Percentiles rank a stretch among this genome's conserved stretches.
Conservation (phyloP, 371 early-diverging fungal species). For the Actinomucor elegans region DNA sequence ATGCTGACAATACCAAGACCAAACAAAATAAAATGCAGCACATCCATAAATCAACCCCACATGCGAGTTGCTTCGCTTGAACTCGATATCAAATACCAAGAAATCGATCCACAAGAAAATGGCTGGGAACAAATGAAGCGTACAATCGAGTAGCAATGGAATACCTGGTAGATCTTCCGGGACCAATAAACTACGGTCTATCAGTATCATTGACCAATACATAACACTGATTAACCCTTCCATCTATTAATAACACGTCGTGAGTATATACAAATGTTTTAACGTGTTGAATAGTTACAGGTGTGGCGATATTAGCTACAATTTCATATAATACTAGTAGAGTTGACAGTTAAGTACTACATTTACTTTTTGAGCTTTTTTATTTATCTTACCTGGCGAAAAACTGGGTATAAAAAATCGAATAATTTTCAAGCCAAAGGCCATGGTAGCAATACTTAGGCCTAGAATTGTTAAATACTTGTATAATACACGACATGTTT, state of each 20-base stretch:
- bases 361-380: no score
- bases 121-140: conserved; percentile 46
- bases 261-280: no score
- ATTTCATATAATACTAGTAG: conserved; percentile 22
- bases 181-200: conserved; percentile 34
- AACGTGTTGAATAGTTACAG: conserved; percentile 28
- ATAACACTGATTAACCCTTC: conserved; percentile 42
- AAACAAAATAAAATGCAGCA: conserved; percentile 28
- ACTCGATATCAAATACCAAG: conserved; percentile 37
- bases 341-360: not conserved
- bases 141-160: conserved; percentile 32
- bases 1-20: conserved; percentile 41
- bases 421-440: conserved; percentile 14
- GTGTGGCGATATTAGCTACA: conserved; percentile 34
- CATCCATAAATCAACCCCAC: conserved; percentile 32
- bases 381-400: conserved; percentile 20
- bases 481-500: not conserved
- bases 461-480: conserved; percentile 19
- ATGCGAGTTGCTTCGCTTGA: conserved; percentile 35
- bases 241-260: conserved; percentile 18
- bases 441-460: conserved; percentile 15
- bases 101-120: conserved; percentile 45
- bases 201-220: conserved; percentile 42
- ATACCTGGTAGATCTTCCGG: conserved; percentile 36
- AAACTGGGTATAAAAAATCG: conserved; percentile 19